A percentile compares a stretch with the other conserved stretches of the same genome.
phyloP scores from a whole-genome alignment of 2,329 filamentous ascomycete genomes.

The Sclerotinia trifoliorum region DNA sequence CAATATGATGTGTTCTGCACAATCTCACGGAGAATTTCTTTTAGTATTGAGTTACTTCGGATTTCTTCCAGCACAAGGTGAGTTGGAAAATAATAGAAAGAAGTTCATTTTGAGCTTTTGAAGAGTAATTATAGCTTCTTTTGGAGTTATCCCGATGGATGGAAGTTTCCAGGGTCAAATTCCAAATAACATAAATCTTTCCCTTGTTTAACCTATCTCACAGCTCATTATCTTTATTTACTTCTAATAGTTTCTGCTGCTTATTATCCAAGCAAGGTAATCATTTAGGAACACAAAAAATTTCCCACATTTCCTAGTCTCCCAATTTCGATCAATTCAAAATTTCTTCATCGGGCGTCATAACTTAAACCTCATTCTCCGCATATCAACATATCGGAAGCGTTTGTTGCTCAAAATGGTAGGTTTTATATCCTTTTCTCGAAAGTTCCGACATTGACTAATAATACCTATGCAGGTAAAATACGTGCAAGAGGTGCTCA shows the following conservation, averaged over 20 bases:
- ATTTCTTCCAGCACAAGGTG: rapidly evolving
- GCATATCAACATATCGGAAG: not conserved
- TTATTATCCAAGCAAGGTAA: too few species aligned
- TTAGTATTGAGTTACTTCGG: not conserved
- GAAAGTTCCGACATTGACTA: not conserved
- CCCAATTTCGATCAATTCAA: not conserved
- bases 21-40: not conserved
- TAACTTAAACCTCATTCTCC: not conserved
- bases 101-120: too few species aligned
- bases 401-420: not conserved
- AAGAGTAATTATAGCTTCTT: not conserved
- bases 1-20: not conserved
- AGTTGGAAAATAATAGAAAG: too few species aligned
- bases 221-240: not conserved
- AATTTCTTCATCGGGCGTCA: not conserved
- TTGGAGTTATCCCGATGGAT: not conserved
- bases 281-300: not conserved
- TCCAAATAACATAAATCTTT: not conserved
- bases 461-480: not conserved
- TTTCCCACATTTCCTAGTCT: not conserved
- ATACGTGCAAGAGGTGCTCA: not conserved
- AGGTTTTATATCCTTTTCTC: not conserved
- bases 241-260: not conserved
- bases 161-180: not conserved
- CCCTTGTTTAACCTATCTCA: not conserved